Evolutionary conservation across 495 filamentous ascomycete genomes (phyloP).

Genomic region (Pyrenula massariospora): DNA sequence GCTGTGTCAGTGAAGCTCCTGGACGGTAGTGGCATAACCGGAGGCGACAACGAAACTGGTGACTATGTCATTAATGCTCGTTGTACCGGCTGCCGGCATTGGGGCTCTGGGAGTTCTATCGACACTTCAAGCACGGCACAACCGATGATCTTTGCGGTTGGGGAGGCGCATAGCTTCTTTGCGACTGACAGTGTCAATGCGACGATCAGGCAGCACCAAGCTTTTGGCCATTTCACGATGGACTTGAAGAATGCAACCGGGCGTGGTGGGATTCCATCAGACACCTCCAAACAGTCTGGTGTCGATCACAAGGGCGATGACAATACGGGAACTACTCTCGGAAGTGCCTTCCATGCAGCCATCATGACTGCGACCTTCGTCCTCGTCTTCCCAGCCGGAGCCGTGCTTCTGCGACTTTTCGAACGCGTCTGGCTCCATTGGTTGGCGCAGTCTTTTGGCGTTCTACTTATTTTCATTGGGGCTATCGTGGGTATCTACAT

Average conservation of each 20-base stretch:
- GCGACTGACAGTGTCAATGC: slow-evolving; percentile 26
- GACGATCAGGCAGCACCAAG: slow-evolving; percentile 36
- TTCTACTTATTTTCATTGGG: slow-evolving; percentile 31
- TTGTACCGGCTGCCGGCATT: slow-evolving; percentile 35
- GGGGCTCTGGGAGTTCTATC: slow-evolving; percentile 22
- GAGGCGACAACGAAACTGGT: slow-evolving; percentile 26
- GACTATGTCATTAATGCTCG: slow-evolving; percentile 28
- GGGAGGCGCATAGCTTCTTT: slow-evolving; percentile 22
- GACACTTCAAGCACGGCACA: slow-evolving; percentile 22
- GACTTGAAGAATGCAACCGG: slow-evolving; percentile 38
- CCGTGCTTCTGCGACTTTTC: slow-evolving; percentile 32
- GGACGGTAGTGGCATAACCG: slow-evolving; percentile 17
- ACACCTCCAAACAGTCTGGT: slow-evolving; percentile 11
- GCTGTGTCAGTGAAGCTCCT: slow-evolving; percentile 25
- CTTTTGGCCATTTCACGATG: slow-evolving; percentile 37
- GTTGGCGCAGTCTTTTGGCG: slow-evolving; percentile 29
- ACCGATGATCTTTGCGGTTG: slow-evolving; percentile 46
- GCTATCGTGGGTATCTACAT: slow-evolving; percentile 36
- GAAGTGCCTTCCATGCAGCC: slow-evolving; percentile 29
- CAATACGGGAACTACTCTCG: slow-evolving; percentile 18
- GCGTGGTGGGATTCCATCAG: slow-evolving; percentile 12
- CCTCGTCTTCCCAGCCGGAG: slow-evolving; percentile 41
- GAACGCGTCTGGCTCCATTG: slow-evolving; percentile 36
- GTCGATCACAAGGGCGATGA: slow-evolving; percentile 9
- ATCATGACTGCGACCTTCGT: slow-evolving; percentile 40